Evolutionary conservation across 345 rosid genomes (phyloP).

Genomic region (Corchorus capsularis): DNA sequence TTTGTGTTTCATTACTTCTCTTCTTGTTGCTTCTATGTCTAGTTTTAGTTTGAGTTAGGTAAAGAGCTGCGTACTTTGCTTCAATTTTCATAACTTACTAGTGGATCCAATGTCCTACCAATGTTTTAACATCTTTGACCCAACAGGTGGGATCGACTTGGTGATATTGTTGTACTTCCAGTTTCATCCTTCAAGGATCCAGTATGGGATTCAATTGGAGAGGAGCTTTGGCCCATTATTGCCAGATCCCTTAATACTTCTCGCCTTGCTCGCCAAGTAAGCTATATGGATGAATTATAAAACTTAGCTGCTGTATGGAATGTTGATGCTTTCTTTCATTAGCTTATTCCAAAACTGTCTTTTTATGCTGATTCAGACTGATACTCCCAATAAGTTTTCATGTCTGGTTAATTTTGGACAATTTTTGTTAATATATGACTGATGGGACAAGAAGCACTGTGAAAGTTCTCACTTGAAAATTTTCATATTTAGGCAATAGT

Average conservation of each 20-base stretch:
- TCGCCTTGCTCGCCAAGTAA: slow-evolving; percentile 85
- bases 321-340: slow-evolving; percentile 3
- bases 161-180: slow-evolving; percentile 88
- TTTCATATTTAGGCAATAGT: background rate
- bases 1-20: slow-evolving; percentile 33
- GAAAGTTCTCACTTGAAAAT: background rate
- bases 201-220: slow-evolving; percentile 61
- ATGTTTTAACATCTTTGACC: slow-evolving; percentile 24
- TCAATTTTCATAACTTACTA: background rate
- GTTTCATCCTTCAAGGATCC: slow-evolving; percentile 76
- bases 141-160: slow-evolving; percentile 86
- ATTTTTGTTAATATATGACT: background rate
- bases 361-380: background rate
- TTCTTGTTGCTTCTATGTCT: background rate
- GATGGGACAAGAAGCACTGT: background rate
- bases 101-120: slow-evolving; percentile 2
- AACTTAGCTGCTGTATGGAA: background rate
- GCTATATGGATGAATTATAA: slow-evolving; percentile 21
- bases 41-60: slow-evolving; percentile 9
- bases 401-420: background rate
- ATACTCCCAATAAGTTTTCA: background rate
- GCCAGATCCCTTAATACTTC: slow-evolving; percentile 61
- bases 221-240: slow-evolving; percentile 73
- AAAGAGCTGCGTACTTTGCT: background rate
- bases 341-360: background rate